Percentiles rank a stretch among this genome's conserved stretches.
Evolutionary conservation across 2,329 filamentous ascomycete genomes (phyloP).

Genomic region (Aspergillus clavatus): DNA sequence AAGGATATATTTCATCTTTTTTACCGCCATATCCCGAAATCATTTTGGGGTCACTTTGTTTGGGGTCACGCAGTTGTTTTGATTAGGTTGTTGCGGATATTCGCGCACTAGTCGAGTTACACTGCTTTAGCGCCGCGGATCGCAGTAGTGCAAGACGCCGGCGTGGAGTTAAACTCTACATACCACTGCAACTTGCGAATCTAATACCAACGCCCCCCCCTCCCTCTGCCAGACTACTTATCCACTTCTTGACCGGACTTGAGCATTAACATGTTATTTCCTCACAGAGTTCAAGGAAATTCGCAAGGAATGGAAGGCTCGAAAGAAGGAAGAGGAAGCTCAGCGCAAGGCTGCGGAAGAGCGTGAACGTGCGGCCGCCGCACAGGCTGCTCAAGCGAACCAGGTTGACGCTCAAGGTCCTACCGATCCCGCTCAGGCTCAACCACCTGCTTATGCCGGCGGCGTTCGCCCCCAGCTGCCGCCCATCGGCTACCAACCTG

Average conservation of each 20-base stretch:
- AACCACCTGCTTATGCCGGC: slow-evolving; percentile 44
- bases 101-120: slow-evolving; percentile 44
- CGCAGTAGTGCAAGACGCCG: slow-evolving; percentile 50
- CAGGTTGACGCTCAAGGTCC: slow-evolving; percentile 45
- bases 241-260: slow-evolving; percentile 1
- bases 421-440: slow-evolving; percentile 45
- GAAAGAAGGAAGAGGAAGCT: slow-evolving; percentile 97
- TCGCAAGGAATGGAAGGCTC: slow-evolving; percentile 97
- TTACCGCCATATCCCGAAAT: slow-evolving; percentile 16
- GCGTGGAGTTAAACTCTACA: slow-evolving; percentile 43
- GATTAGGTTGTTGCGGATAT: slow-evolving; percentile 37
- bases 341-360: slow-evolving; percentile 88
- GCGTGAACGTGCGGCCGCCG: slow-evolving; percentile 63
- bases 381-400: slow-evolving; percentile 43
- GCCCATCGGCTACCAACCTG: slow-evolving; percentile 67
- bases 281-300: slow-evolving; percentile 93
- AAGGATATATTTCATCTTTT: slow-evolving; percentile 13
- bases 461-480: slow-evolving; percentile 62
- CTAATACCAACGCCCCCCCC: no score
- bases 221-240: no score
- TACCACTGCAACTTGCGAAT: slow-evolving; percentile 7
- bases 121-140: slow-evolving; percentile 48
- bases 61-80: slow-evolving; percentile 27
- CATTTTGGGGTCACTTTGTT: not conserved
- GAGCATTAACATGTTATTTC: slow-evolving; percentile 9